Evolutionary conservation across 345 rosid species (phyloP), one percentile per base, ranked within the genome.

Genomic region (Reutealis trisperma): DNA sequence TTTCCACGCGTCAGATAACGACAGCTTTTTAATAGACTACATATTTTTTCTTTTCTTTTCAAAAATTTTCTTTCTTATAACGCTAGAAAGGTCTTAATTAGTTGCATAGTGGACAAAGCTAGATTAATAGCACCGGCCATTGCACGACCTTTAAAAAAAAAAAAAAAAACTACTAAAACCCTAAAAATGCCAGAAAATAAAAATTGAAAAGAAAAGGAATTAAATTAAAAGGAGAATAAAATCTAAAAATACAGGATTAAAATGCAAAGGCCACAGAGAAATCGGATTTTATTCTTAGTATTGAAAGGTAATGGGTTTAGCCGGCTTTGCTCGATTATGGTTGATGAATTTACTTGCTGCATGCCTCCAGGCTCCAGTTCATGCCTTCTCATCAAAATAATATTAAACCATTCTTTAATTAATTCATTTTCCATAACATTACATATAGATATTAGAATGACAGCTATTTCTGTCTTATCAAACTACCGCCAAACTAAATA

Each of bases 121-220:
- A 52, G 25, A 57, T 16, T 8, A 49, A 25, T 9, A 14, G 77
- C 82, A 79, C 81, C 85, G 83, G 61, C 86, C 90, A 84, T 69
- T 57, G 84, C 87, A 82, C 86, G 85, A 84, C 82, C 81, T 75
- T 45, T 11, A 0, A n/a, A 24, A 2, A 37, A 37, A 34, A 34
- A 34, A 34, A 34, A 4, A 4, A 37, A 4, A 2, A 34, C 0
- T 4, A 42, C 5, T 4, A 30, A 63, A 75, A 12, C 8, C 73
- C 61, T 70, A 13, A 59, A 67, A 9, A 37, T 37, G 6, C 30
- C 30, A 27, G 1, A 27, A 27, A 27, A n/a, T n/a, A n/a, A n/a
- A n/a, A n/a, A n/a, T n/a, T n/a, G n/a, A n/a, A 27, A 27, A 27
- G 61, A 3, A 34, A 7, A 67, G 65, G 4, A 8, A 2, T 44